These are phyloP conservation scores for Manihot esculenta DNA, from an alignment of 441 rosid genomes.

Conservation along the genomic window DNA sequence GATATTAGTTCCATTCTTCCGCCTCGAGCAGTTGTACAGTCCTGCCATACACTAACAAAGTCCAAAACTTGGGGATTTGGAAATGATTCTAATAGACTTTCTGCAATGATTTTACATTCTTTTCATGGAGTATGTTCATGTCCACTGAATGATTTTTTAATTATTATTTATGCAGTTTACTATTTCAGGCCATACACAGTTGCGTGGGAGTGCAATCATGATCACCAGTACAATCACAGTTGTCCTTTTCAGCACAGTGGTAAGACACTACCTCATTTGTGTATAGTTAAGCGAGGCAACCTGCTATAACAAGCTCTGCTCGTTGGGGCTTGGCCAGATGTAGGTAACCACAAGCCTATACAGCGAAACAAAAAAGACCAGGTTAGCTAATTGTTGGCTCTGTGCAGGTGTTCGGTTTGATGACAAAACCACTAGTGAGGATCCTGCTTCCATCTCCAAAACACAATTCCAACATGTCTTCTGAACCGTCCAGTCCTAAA, in stretches of 20 bases:
- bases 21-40: neutral
- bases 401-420: slow-evolving; percentile 76
- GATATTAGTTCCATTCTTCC: neutral
- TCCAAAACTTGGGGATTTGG: neutral
- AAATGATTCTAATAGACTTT: neutral
- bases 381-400: neutral
- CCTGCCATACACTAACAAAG: neutral
- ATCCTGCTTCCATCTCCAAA: slow-evolving; percentile 65
- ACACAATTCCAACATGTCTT: slow-evolving; percentile 39
- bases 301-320: neutral
- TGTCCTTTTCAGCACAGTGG: slow-evolving; percentile 95
- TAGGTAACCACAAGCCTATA: no score
- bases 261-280: slow-evolving; percentile 29
- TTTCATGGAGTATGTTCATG: neutral
- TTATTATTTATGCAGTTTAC: slow-evolving; percentile 58
- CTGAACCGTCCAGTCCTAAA: slow-evolving; percentile 52
- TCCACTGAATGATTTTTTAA: neutral
- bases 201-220: slow-evolving; percentile 79
- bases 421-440: slow-evolving; percentile 80
- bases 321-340: no score
- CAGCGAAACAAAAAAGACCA: neutral
- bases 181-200: slow-evolving; percentile 54
- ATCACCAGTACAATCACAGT: slow-evolving; percentile 94
- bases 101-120: neutral
- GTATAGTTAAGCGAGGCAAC: neutral